These are phyloP conservation scores for Boletus semigastroideus DNA, from an alignment of 1,284 basidiomycete species.

Conservation along the genomic window DNA sequence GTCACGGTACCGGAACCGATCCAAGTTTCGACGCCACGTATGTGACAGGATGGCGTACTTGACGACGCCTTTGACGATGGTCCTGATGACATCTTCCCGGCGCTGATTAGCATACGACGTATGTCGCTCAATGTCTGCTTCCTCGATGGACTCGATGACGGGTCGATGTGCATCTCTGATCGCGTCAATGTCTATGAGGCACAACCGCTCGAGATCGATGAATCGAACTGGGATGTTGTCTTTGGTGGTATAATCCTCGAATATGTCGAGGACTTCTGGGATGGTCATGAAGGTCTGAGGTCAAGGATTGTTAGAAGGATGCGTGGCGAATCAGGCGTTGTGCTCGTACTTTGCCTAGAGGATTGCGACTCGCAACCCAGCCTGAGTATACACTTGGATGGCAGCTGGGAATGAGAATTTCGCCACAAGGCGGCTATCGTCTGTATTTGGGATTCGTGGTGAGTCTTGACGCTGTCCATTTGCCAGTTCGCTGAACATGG, in stretches of 20 bases:
- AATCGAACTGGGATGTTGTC: slow-evolving; percentile 12
- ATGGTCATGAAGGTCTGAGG: slow-evolving; percentile 7
- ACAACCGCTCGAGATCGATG: slow-evolving; percentile 14
- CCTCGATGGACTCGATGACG: slow-evolving; percentile 16
- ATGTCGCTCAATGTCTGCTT: slow-evolving; percentile 24
- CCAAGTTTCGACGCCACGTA: slow-evolving; percentile 4
- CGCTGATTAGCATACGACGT: slow-evolving; percentile 26
- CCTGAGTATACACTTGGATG: no score
- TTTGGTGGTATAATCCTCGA: slow-evolving; percentile 8
- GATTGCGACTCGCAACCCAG: no score
- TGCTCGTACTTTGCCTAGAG: no score
- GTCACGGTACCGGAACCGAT: slow-evolving; percentile 4
- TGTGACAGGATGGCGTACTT: slow-evolving; percentile 24
- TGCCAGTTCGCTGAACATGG: no score
- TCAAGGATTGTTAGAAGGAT: no score
- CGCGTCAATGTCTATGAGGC: slow-evolving; percentile 7
- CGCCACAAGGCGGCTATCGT: no score
- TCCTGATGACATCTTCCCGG: slow-evolving; percentile 21
- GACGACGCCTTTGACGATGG: slow-evolving; percentile 20
- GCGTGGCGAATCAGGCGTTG: no score
- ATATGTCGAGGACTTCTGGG: slow-evolving; percentile 14
- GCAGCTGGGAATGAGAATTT: no score
- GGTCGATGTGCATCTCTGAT: slow-evolving; percentile 7
- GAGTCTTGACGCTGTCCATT: no score
- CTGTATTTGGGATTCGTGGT: no score